Evolutionary conservation across 495 filamentous ascomycete species (phyloP), one percentile per base, ranked within the genome.

Genomic region (Penicillium roqueforti): DNA sequence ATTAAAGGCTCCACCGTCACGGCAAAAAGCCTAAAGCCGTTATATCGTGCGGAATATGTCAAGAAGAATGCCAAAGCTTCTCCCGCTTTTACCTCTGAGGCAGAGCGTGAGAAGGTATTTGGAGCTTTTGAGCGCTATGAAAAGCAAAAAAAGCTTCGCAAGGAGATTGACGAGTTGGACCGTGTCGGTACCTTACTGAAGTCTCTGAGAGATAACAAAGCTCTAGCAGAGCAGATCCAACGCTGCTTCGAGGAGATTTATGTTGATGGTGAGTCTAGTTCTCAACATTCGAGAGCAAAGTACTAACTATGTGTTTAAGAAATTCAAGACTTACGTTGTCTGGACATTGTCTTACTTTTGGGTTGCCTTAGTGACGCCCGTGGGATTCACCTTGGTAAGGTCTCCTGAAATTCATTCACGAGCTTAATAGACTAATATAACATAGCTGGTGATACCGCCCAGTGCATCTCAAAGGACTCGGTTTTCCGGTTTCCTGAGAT

Each of bases 391-490:
- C 66, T 75, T 19, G 73, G 68, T 71, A 40, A 39, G 46, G 20
- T 16, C 14, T 18, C 3, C 1, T 6, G 25, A 19, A 7, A 14
- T 9, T 26, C 8, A 19, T 13, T 22, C 9, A 14, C 8, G 19
- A 40, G 25, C 19, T 40, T 25, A 9, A 4, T 13, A 1, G n/a
- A 22, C 32, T 31, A 39, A 36, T 47, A 13, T 49, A 20, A 40
- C 3, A 3, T 23, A 72, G 70, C 75, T 4, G 74, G 74, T 1
- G 74, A 77, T 43, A 76, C 72, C 0, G 74, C 74, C 0, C 74
- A 77, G 56, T 68, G 68, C 11, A 76, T 77, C 25, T 75, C 75
- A 2, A 68, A 73, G 26, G 74, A 77, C 16, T 68, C 71, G 0
- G 70, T 61, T 1, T 77, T 76, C 25, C 68, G 73, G 1, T 77